phyloP scores from a whole-genome alignment of 129 eudicot species.

The Artemisia annua region DNA sequence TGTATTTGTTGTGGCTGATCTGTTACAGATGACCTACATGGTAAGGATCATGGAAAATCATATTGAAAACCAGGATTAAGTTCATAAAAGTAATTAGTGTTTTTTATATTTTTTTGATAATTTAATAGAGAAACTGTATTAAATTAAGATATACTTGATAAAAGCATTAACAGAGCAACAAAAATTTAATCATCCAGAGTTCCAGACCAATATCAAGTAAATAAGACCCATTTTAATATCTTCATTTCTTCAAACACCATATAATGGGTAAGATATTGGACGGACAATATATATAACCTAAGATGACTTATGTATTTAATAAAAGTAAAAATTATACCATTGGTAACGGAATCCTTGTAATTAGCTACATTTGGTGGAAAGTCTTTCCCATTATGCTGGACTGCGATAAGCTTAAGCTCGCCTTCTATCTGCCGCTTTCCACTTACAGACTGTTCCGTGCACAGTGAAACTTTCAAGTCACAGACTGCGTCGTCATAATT shows the following conservation, averaged over 20 bases:
- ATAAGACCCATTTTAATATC: not conserved
- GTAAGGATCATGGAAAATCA: constrained; percentile 42
- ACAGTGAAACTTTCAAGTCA: constrained; percentile 65
- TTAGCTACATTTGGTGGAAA: constrained; percentile 23
- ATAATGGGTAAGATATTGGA: not conserved
- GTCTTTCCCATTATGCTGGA: constrained; percentile 33
- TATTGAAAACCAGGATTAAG: constrained; percentile 21
- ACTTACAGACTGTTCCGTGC: constrained; percentile 54
- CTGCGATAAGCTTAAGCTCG: constrained; percentile 48
- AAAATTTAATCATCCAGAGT: not conserved
- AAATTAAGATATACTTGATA: not conserved
- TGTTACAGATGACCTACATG: constrained; percentile 69
- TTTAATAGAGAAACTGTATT: not conserved
- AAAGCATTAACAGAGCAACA: not conserved
- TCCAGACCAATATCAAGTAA: not conserved
- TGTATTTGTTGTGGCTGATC: constrained; percentile 54
- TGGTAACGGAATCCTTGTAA: constrained; percentile 22
- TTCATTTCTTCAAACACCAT: constrained; percentile 20
- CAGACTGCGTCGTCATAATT: constrained; percentile 58
- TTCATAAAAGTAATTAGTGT: constrained; percentile 7
- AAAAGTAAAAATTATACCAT: constrained; percentile 31
- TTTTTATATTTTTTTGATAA: not conserved
- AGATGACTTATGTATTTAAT: not conserved
- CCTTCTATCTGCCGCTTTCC: constrained; percentile 72
- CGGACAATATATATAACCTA: constrained; percentile 7